A percentile compares a stretch with the other conserved stretches of the same genome.
Evolutionary conservation across 2,329 filamentous ascomycete genomes (phyloP).

Genomic region (Trichoderma brevicompactum): DNA sequence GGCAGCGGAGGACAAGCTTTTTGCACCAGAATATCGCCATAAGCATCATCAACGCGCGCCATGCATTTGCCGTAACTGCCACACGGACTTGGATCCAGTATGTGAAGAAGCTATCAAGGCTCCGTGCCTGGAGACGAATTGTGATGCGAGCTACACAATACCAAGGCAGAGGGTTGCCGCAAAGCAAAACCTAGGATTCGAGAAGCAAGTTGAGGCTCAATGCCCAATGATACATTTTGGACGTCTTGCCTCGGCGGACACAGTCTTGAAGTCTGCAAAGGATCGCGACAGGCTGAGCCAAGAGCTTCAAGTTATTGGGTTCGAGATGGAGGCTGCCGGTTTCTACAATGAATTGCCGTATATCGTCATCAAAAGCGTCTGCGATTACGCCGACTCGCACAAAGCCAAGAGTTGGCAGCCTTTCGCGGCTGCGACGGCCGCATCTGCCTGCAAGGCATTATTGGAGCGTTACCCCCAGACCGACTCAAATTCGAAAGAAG

Average conservation of each 20-base stretch:
- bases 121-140: conserved; percentile 29
- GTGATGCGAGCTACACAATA: conserved; percentile 34
- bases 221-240: conserved; percentile 43
- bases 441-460: conserved; percentile 31
- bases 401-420: conserved; percentile 44
- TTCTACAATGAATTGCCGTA: conserved; percentile 40
- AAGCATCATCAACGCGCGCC: conserved; percentile 35
- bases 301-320: conserved; percentile 36
- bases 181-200: conserved; percentile 15
- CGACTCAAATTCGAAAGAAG: neutral
- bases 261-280: conserved; percentile 45
- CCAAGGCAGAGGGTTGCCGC: conserved; percentile 37
- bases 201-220: conserved; percentile 27
- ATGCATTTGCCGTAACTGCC: conserved; percentile 29
- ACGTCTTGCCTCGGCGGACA: conserved; percentile 45
- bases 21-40: conserved; percentile 40
- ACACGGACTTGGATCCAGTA: conserved; percentile 8
- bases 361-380: conserved; percentile 44
- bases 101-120: conserved; percentile 27
- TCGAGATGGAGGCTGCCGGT: conserved; percentile 45
- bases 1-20: conserved; percentile 38
- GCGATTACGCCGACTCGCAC: conserved; percentile 48
- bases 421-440: conserved; percentile 45
- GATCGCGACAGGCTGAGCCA: conserved; percentile 43
- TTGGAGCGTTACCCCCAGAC: conserved; percentile 16